Evolutionary conservation across 208 protist genomes (phyloP), one percentile per base, ranked within the genome.

Genomic region (Crithidia thermophila): DNA sequence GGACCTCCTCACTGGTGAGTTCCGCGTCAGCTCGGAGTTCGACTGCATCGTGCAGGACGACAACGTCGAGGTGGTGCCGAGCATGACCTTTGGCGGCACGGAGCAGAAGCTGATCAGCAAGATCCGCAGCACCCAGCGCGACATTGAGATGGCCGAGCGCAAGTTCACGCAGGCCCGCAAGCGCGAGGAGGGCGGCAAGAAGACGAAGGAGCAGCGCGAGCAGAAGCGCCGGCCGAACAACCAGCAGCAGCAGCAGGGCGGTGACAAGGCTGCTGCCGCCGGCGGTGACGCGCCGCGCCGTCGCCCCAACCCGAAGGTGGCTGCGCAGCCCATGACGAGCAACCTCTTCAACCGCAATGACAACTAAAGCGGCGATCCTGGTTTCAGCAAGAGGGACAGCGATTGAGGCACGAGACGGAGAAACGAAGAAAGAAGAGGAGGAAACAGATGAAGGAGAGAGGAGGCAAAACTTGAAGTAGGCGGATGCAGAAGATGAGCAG

Each of bases 41-140:
- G 91, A 94, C 76, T 94, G 76, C 72, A 85, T 92, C 56, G 81
- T 94, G 65, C 75, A 78, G 37, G 87, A 84, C 60, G 88, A 90
- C 59, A 94, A 88, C 66, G 88, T 96, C 9, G 81, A 91, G 70
- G 88, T 96, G 49, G 81, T 94, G 43, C 79, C 82, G 27, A 86
- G 82, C 62, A 88, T 85, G 42, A 91, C 80, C 30, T 84, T 85
- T 60, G 81, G 79, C 61, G 82, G 79, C 40, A 87, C 75, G 45
- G 88, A 96, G 76, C 77, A 75, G 25, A 93, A 93, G 64, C 70
- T 94, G 9, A 63, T 87, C 30, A 81, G 72, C 63, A 85, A 88
- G 53, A 96, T 96, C 67, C 83, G 84, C 53, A 73, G 68, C 46
- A 62, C 88, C 20, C 77, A 90, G 52, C 72, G 82, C 36, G 83